phyloP scores from a whole-genome alignment of 371 early-diverging fungal genomes.

The Actinomortierella wolfii region DNA sequence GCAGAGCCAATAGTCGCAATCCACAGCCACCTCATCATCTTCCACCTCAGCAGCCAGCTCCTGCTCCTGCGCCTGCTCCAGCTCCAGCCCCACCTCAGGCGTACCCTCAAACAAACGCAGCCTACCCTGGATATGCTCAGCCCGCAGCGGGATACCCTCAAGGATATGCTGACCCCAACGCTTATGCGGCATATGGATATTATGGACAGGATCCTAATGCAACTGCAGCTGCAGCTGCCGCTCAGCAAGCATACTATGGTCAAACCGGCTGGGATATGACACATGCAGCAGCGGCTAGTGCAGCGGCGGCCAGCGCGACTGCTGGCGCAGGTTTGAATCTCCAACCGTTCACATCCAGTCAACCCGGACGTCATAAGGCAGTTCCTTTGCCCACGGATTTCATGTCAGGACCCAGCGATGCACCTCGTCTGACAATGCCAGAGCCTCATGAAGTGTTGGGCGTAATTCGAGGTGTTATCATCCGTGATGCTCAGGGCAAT shows the following conservation, averaged over 20 bases:
- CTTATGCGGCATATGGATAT: constrained; percentile 24
- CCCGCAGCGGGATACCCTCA: constrained; percentile 25
- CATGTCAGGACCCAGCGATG: constrained; percentile 56
- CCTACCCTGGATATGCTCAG: constrained; percentile 23
- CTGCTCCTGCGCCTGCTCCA: constrained; percentile 10
- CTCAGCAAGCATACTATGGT: constrained; percentile 14
- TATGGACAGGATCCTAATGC: constrained; percentile 31
- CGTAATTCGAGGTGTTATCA: constrained; percentile 53
- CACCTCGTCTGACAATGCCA: constrained; percentile 58
- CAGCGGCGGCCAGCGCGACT: constrained; percentile 11
- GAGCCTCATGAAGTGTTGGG: constrained; percentile 56
- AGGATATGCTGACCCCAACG: constrained; percentile 13
- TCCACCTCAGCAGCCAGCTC: constrained; percentile 12
- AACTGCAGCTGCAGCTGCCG: constrained; percentile 15
- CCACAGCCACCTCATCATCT: constrained; percentile 20
- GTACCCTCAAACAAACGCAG: constrained; percentile 6
- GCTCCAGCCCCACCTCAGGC: constrained; percentile 5
- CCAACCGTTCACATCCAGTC: constrained; percentile 42
- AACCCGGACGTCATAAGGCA: constrained; percentile 51
- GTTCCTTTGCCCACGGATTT: constrained; percentile 58
- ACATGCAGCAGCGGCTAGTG: constrained; percentile 5
- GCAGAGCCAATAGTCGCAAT: too few relatives aligned
- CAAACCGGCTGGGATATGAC: constrained; percentile 30
- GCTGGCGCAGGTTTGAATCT: constrained; percentile 16
- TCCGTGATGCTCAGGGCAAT: constrained; percentile 58